A percentile compares a stretch with the other conserved stretches of the same genome.
phyloP scores from a whole-genome alignment of 1,284 basidiomycete species.

The Marasmius oreades region DNA sequence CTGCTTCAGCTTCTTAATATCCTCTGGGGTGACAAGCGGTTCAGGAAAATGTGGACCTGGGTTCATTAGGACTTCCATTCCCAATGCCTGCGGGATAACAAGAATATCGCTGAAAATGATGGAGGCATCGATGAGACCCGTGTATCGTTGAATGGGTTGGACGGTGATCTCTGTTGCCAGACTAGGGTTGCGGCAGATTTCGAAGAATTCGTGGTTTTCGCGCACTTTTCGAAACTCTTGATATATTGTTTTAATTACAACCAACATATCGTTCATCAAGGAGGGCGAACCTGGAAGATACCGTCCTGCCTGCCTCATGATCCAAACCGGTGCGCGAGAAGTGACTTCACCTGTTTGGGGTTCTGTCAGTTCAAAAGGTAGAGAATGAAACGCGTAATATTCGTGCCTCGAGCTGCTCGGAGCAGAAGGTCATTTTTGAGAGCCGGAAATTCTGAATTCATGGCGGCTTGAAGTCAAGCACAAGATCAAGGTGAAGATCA shows the following conservation, averaged over 20 bases:
- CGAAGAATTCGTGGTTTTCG: conserved; percentile 86
- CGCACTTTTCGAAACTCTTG: conserved; percentile 88
- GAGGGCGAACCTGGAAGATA: conserved; percentile 79
- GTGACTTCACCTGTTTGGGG: conserved; percentile 70
- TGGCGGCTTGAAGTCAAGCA: conserved; percentile 12
- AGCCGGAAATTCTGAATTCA: conserved; percentile 55
- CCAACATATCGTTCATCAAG: conserved; percentile 3
- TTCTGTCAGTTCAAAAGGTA: background rate
- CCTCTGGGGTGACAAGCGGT: conserved; percentile 75
- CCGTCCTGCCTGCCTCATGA: conserved; percentile 97
- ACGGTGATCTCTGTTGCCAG: conserved; percentile 86
- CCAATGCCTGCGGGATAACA: conserved; percentile 93
- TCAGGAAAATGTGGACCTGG: conserved; percentile 86
- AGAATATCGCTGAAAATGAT: conserved; percentile 98
- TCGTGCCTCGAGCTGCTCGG: conserved; percentile 77
- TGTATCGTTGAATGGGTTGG: conserved; percentile 87
- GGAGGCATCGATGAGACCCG: conserved; percentile 83
- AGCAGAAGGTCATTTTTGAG: conserved; percentile 90
- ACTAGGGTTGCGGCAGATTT: conserved; percentile 85
- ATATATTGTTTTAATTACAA: background rate
- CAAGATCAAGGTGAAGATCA: background rate
- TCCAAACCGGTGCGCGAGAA: conserved; percentile 94
- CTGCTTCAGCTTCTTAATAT: conserved; percentile 58
- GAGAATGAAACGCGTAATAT: conserved; percentile 16
- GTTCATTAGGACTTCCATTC: conserved; percentile 92